Evolutionary conservation across 768 basidiomycete genomes (phyloP).

Genomic region (Amanita muscaria): DNA sequence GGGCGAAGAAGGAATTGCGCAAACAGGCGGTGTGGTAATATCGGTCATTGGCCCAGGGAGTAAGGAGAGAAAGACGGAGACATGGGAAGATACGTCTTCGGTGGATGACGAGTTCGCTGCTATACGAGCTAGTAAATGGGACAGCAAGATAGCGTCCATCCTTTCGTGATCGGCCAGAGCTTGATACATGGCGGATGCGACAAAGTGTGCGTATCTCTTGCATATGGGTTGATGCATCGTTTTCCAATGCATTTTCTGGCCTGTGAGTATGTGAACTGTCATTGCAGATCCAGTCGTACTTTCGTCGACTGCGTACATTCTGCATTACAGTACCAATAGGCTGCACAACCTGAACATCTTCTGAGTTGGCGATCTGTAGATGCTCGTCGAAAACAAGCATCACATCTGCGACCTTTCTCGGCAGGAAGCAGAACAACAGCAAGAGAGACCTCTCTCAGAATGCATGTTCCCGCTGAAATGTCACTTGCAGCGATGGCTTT

Average conservation of each 20-base stretch:
- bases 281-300: slow-evolving; percentile 4
- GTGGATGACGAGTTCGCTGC: slow-evolving; percentile 14
- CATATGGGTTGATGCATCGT: slow-evolving; percentile 62
- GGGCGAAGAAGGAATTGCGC: slow-evolving; percentile 21
- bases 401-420: slow-evolving; percentile 62
- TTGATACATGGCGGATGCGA: slow-evolving; percentile 36
- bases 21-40: slow-evolving; percentile 20
- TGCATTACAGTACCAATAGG: slow-evolving; percentile 66
- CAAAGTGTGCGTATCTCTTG: slow-evolving; percentile 42
- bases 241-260: slow-evolving; percentile 64
- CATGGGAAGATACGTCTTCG: slow-evolving; percentile 16
- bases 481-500: slow-evolving; percentile 34
- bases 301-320: slow-evolving; percentile 38
- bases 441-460: slow-evolving; percentile 40
- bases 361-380: slow-evolving; percentile 28
- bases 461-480: slow-evolving; percentile 36
- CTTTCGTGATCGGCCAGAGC: slow-evolving; percentile 43
- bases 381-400: slow-evolving; percentile 43
- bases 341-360: slow-evolving; percentile 57
- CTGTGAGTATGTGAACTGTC: slow-evolving; percentile 31
- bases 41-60: slow-evolving; percentile 31
- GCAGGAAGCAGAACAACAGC: slow-evolving; percentile 38
- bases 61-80: slow-evolving; percentile 34
- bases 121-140: slow-evolving; percentile 46
- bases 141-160: slow-evolving; percentile 55